Evolutionary conservation across 768 basidiomycete species (phyloP), one percentile per base, ranked within the genome.

Genomic region (Psilocybe azurescens): DNA sequence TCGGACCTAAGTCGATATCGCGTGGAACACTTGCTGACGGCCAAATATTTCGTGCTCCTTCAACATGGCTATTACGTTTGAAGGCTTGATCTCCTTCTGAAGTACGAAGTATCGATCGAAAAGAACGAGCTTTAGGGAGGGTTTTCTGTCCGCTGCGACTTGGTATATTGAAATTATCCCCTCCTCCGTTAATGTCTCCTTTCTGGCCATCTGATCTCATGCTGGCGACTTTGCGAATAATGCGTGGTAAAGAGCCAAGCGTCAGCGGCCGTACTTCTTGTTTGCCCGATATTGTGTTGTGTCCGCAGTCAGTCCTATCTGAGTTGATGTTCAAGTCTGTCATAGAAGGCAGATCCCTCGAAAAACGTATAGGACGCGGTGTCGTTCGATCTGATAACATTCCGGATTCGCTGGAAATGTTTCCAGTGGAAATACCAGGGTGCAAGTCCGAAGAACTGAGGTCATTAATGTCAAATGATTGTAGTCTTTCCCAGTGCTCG

Each of bases 201-300:
- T 63, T 67, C 59, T 65, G 66, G 5, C 64, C 57, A 13, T 70
- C 72, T 18, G 68, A 67, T 65, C 71, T 72, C 75, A 77, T 75
- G 58, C 76, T 78, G 3, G 74, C 74, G n/a, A 76, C 74, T 56
- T 78, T 78, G 29, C 77, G 71, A 54, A 78, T 75, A 33, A 75
- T 72, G 38, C 67, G 72, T n/a, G 74, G 75, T 50, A 72, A 69
- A 29, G 71, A 62, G 29, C 55, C 56, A 2, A 60, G 48, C 6
- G 56, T 44, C 46, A 38, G 53, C 28, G 53, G 36, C n/a, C 48
- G 20, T 24, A 36, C 29, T n/a, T 33, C 56, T 30, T 52, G 65
- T 38, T 33, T 57, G 41, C 62, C 67, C 2, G 29, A 29, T 10
- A 24, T 7, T 20, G 46, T n/a, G 5, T 28, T 5, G 39, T 28